phyloP scores from a whole-genome alignment of 352 stramenopile species.

The Peronospora tabacina region DNA sequence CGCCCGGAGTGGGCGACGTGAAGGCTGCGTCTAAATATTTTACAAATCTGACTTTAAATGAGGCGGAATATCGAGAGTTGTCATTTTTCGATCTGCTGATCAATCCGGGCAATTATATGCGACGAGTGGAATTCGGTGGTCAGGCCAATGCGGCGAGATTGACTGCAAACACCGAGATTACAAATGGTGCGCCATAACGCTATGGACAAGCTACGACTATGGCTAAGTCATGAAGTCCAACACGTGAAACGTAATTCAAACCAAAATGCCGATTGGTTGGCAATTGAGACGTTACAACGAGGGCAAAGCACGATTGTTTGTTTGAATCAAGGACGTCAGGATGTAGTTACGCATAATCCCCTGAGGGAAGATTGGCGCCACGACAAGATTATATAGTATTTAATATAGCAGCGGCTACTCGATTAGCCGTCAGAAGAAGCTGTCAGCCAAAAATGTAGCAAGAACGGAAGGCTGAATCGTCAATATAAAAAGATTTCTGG shows the following conservation, averaged over 20 bases:
- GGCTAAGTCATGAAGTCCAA: background rate
- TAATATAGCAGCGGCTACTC: too few relatives aligned
- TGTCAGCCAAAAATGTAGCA: too few relatives aligned
- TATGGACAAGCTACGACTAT: background rate
- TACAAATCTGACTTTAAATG: background rate
- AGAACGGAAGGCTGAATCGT: background rate
- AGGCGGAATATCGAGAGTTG: background rate
- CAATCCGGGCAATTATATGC: background rate
- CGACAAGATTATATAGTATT: background rate
- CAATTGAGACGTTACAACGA: background rate
- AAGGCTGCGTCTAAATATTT: too few relatives aligned
- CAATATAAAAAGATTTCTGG: background rate
- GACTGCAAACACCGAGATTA: background rate
- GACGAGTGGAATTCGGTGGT: background rate
- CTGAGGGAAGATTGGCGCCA: too few relatives aligned
- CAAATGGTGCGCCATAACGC: background rate
- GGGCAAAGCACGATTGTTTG: background rate
- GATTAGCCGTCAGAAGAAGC: too few relatives aligned
- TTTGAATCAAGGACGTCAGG: background rate
- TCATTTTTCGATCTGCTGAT: background rate
- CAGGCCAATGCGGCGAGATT: background rate
- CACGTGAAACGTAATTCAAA: background rate
- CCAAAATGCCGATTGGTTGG: background rate
- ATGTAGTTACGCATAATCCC: background rate
- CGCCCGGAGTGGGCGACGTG: too few relatives aligned